Evolutionary conservation across 257 asterid species (phyloP).

Genomic region (Craterostigma plantagineum): DNA sequence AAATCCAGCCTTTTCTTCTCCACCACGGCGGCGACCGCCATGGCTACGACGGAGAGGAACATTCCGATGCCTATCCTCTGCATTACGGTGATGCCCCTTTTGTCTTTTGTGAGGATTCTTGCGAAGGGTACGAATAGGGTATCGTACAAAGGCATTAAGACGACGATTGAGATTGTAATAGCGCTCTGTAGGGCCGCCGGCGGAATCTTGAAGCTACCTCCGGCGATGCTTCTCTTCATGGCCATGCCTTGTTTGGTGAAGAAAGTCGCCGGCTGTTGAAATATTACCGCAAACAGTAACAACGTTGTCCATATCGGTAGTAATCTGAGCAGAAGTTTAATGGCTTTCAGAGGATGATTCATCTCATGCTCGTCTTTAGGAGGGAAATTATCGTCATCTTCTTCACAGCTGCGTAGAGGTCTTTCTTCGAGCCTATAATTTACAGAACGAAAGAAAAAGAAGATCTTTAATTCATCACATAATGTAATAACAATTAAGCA

Average conservation of each 20-base stretch:
- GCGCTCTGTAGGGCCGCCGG: slow-evolving; percentile 98
- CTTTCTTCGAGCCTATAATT: slow-evolving; percentile 52
- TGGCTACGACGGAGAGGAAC: slow-evolving; percentile 65
- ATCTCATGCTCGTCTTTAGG: slow-evolving; percentile 8
- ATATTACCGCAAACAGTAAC: slow-evolving; percentile 72
- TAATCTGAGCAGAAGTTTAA: slow-evolving; percentile 29
- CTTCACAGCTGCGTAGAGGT: slow-evolving; percentile 18
- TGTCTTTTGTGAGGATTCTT: slow-evolving; percentile 30
- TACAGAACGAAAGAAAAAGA: slow-evolving; percentile 1
- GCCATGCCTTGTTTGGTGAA: slow-evolving; percentile 97
- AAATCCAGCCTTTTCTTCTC: slow-evolving; percentile 43
- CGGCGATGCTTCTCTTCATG: slow-evolving; percentile 51
- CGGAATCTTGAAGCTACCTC: slow-evolving; percentile 65
- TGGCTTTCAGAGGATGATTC: slow-evolving; percentile 18
- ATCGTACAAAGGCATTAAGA: slow-evolving; percentile 75
- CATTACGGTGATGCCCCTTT: slow-evolving; percentile 58
- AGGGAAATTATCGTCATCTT: not conserved
- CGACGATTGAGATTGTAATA: slow-evolving; percentile 55
- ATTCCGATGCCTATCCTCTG: slow-evolving; percentile 86
- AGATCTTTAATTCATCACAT: too few species aligned
- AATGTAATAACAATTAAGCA: too few species aligned
- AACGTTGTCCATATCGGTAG: slow-evolving; percentile 76
- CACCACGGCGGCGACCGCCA: slow-evolving; percentile 61
- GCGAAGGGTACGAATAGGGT: slow-evolving; percentile 45
- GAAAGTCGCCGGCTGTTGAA: slow-evolving; percentile 86